Evolutionary conservation across 352 stramenopile genomes (phyloP), one percentile per base, ranked within the genome.

Genomic region (Pythium phragmiticola): DNA sequence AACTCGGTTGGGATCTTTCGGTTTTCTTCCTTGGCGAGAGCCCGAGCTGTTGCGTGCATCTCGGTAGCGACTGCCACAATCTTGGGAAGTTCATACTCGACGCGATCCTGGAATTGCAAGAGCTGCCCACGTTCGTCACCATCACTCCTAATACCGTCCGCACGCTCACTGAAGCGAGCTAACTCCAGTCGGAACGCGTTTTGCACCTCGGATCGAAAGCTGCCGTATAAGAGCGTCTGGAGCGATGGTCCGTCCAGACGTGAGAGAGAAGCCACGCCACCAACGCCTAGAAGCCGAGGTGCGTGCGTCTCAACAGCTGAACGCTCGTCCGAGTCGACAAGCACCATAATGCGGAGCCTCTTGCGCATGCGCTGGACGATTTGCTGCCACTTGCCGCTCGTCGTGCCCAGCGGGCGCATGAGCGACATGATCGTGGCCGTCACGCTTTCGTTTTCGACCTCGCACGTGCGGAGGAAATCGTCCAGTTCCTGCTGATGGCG

Each of bases 381-480:
- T 36, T 82, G 77, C 39, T 87, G 76, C 82, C 82, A 91, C 23
- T 86, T 87, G 3, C 78, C 82, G 23, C 78, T 91, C 0, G 80
- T 89, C 12, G 87, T 83, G 7, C 82, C 82, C 1, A 91, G 62
- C 13, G 82, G 82, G 19, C 82, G 74, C 59, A 87, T 91, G 12
- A 91, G 62, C 12, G 82, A 83, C 82, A 91, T 91, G 65, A 91
- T 86, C 4, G 77, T 91, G 4, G 80, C 75, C 7, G 78, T 84
- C 8, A 89, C 72, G 30, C 75, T 89, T 63, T 91, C 82, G 12
- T 74, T 91, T 53, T 91, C 82, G 6, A 91, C 82, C 66, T 91
- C 80, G 13, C 78, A 76, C 41, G 68, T 66, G 5, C 82, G 73
- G 19, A 76, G 42, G 42, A 84, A 77, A 46, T 91, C 82, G 19